Base-by-base conservation (phyloP, 805 yeast species). In the Pichia eremophila region DNA sequence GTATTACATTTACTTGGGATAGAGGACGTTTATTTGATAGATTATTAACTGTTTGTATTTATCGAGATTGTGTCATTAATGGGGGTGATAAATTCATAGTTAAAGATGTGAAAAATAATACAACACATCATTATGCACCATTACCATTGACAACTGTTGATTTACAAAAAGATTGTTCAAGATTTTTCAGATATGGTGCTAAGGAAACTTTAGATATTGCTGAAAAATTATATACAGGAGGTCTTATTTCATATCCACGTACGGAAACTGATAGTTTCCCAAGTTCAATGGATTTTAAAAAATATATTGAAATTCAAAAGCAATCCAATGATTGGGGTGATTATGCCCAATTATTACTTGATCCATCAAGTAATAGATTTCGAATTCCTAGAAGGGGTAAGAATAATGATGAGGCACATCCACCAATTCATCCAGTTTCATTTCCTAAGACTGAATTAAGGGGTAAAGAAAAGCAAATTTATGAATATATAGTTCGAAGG, bases 261-360 rank as follows among this genome's bases (percentile, higher is more conserved):
- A 93, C 99, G 0, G 99, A 93, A 60, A 93, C 99, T 0, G 97
- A 93, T 62, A 75, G 67, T 25, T 95, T 85, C 57, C 96, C 95
- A 2, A 64, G 68, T 0, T 71, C 73, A 1, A 87, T 90, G 85
- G 87, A 93, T 58, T 69, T 93, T 43, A 68, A 68, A 46, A 66
- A 67, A 1, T 63, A 88, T 2, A 72, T 93, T 2, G 67, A 65
- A n/a, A 77, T 78, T 27, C 97, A 89, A 54, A 59, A 65, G 0
- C 67, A 65, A 14, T 75, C 77, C 44, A 50, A 66, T 3, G 62
- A 63, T 3, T 91, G 96, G 96, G 95, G 95, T 0, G 50, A 53
- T 0, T 89, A 85, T 59, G 91, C 96, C 0, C 54, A 55, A 11
- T 49, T 50, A 3, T 56, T 81, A 8, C 45, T 76, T 8, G 63